A percentile compares a stretch with the other conserved stretches of the same genome.
Evolutionary conservation across 306 rosid genomes (phyloP).

Genomic region (Quercus parvula): DNA sequence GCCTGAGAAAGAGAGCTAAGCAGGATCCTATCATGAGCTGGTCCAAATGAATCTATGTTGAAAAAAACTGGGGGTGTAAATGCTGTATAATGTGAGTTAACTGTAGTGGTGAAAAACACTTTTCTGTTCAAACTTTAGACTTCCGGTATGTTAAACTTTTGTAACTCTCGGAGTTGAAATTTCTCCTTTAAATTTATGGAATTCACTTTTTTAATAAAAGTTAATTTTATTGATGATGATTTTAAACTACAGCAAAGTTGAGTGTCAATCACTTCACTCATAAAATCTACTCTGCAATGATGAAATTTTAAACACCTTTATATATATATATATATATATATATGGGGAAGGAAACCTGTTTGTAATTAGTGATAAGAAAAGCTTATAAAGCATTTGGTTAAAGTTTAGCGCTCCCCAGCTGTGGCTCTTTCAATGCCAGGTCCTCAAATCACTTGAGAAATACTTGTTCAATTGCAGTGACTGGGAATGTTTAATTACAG

Average conservation of each 20-base stretch:
- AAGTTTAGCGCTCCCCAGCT: not conserved
- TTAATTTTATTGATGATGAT: not conserved
- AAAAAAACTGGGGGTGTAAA: not conserved
- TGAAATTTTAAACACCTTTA: not conserved
- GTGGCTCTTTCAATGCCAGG: not conserved
- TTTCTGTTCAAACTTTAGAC: not conserved
- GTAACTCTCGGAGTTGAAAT: not conserved
- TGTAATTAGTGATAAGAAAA: conserved; percentile 1
- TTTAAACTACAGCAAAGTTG: not conserved
- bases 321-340: not conserved
- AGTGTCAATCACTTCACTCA: not conserved
- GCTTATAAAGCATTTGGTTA: not conserved
- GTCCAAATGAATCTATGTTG: not conserved
- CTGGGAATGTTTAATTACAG: not conserved
- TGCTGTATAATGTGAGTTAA: not conserved
- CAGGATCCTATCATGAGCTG: not conserved
- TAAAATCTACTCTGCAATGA: not conserved
- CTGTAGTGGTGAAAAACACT: not conserved
- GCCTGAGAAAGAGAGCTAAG: not conserved
- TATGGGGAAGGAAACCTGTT: not conserved
- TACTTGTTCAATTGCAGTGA: not conserved
- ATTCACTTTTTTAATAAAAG: not conserved
- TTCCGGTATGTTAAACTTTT: not conserved
- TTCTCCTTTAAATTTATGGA: not conserved
- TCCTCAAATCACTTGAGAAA: not conserved